Evolutionary conservation across 352 stramenopile genomes (phyloP), one percentile per base, ranked within the genome.

Genomic region (Phytophthora ohioensis): DNA sequence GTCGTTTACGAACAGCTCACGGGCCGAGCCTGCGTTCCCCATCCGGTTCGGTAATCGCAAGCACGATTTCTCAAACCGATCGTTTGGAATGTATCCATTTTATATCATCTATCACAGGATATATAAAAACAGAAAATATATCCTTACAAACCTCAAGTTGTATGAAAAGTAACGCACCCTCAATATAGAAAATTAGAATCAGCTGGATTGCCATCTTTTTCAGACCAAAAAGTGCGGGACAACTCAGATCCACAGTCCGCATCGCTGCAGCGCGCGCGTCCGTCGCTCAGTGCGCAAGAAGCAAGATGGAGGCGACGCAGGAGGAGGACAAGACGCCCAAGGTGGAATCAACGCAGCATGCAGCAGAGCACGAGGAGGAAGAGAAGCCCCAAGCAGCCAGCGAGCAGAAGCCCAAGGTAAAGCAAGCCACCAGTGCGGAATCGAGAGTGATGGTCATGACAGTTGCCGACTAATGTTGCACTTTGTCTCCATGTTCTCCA

Each of bases 361-460:
- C 9, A 34, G 32, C 31, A 38, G 27, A 12, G 31, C 36, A 46
- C 21, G 41, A 31, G 42, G 35, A 62, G 34, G 49, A 63, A n/a
- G 34, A 59, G 17, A 35, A 46, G 49, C 27, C 12, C 3, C 49
- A 57, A 38, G 6, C 34, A 21, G 12, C 41, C 8, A 17, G 32
- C 17, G 35, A 46, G 13, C 39, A 54, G 17, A 64, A 64, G 56
- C 56, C 63, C 34, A 71, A 69, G 63, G 69, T 76, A 71, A 53
- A 47, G 41, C 6, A 4, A 35, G 3, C 11, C n/a, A 6, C 35
- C 42, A 56, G 41, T 66, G 58, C 66, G 59, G 17, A 59, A 59
- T 49, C 41, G 57, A 51, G 62, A 69, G 57, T 69, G 57, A 76
- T 76, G 64, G 59, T 69, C 53, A 45, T 49, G 12, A 21, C 8